phyloP scores from a whole-genome alignment of 176 grass and related monocot species.

The Musa itinerans region DNA sequence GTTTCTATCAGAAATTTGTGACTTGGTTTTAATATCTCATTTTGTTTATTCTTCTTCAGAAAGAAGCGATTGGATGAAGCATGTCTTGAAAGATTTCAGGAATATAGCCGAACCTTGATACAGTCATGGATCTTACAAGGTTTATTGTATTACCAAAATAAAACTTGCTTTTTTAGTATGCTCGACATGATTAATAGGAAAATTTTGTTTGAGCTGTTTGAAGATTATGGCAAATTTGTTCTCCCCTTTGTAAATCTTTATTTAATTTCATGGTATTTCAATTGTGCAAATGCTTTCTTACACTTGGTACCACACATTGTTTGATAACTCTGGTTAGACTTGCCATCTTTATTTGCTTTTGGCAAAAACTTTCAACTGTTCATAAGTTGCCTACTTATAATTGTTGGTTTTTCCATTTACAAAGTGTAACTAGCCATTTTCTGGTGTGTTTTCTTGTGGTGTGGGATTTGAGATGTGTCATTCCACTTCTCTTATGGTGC shows the following conservation, averaged over 20 bases:
- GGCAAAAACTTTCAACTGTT: not conserved
- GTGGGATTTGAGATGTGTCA: not conserved
- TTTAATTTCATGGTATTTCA: not conserved
- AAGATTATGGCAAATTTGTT: no score
- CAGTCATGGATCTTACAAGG: slow-evolving; percentile 97
- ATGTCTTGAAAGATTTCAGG: slow-evolving; percentile 82
- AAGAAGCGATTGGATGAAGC: slow-evolving; percentile 77
- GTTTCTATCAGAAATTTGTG: not conserved
- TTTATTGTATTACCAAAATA: slow-evolving; percentile 22
- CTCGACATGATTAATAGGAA: not conserved
- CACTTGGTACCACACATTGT: not conserved
- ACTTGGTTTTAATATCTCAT: not conserved
- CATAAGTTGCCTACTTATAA: not conserved
- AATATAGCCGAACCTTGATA: slow-evolving; percentile 80
- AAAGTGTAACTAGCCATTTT: no score
- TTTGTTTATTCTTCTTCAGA: slow-evolving; percentile 17
- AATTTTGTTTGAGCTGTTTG: not conserved
- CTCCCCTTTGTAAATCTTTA: no score
- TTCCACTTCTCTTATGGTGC: not conserved
- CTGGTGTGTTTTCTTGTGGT: not conserved
- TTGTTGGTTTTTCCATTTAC: no score
- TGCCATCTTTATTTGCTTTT: not conserved
- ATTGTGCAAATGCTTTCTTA: not conserved
- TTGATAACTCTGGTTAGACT: not conserved
- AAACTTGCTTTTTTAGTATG: not conserved